Base-by-base conservation (phyloP, 768 basidiomycete species). In the Sarcomyxa edulis region DNA sequence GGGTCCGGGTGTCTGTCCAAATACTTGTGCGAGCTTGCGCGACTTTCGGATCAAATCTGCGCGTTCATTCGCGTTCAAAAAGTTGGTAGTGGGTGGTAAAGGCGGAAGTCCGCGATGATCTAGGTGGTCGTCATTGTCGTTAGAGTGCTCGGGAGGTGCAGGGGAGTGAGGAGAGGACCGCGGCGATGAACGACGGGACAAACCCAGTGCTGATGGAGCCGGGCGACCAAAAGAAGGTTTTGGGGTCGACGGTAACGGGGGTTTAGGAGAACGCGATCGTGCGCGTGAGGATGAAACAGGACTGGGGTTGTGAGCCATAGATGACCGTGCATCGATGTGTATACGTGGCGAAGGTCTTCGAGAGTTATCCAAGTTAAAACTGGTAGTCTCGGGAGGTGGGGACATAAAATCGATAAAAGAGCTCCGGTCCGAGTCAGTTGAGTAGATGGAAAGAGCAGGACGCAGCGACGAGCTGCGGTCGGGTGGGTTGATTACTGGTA, bases 1-100 rank as follows among this genome's bases (percentile, higher is more conserved):
- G 4, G 66, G 61, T 5, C 63, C 69, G 3, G 82, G 84, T 3
- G 69, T 76, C 56, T 77, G 70, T 28, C 88, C 88, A 39, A 91
- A 81, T n/a, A 91, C 62, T 45, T 81, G 80, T n/a, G 82, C 69
- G 33, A 91, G 72, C 58, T 92, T 92, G 50, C 82, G 78, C 35
- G 79, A 75, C 48, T 81, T 83, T 38, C 76, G 69, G 22, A 91
- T 65, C 40, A 83, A 76, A 35, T 84, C 84, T 0, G 81, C 74
- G 21, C 88, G 84, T 46, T 84, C 78, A 8, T 70, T 66, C 12
- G 77, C 62, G 45, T 67, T 66, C 32, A 88, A 77, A 46, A 70
- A 60, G 58, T 90, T 89, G 4, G 78, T 79, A 3, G 83, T 84
- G 1, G 78, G 75, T 0, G 83, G 81, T 15, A 74, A 60, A 14